Percentiles rank a stretch among this genome's conserved stretches.
phyloP scores from a whole-genome alignment of 2,329 filamentous ascomycete species.

The Xylaria sp. region DNA sequence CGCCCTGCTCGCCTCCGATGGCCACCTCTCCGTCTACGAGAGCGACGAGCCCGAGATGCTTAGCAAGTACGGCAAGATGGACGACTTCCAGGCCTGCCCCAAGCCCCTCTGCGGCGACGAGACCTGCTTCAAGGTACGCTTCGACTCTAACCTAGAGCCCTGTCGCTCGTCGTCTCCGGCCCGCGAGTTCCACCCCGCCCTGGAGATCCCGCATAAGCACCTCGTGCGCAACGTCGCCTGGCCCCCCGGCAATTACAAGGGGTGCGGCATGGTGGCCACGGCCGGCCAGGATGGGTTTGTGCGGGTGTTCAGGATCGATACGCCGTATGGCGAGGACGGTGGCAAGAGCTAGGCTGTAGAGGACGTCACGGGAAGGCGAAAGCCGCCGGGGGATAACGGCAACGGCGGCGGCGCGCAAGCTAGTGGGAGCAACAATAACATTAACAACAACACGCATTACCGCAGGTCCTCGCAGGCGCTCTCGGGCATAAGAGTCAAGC shows the following conservation, averaged over 20 bases:
- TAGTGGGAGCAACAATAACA: too few species aligned
- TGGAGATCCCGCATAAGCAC: slow-evolving; percentile 78
- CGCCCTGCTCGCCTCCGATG: slow-evolving; percentile 85
- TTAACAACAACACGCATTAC: too few species aligned
- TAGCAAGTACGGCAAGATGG: slow-evolving; percentile 78
- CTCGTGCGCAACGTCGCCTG: slow-evolving; percentile 90
- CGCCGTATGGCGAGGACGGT: slow-evolving; percentile 62
- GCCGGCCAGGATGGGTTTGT: slow-evolving; percentile 93
- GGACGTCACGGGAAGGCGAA: slow-evolving; percentile 15
- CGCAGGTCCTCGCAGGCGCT: slow-evolving; percentile 51
- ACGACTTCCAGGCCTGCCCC: slow-evolving; percentile 79
- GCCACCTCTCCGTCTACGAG: slow-evolving; percentile 82
- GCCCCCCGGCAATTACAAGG: slow-evolving; percentile 90
- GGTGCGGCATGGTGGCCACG: slow-evolving; percentile 90
- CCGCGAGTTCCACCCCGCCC: slow-evolving; percentile 87
- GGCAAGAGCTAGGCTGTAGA: slow-evolving; percentile 44
- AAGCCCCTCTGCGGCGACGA: slow-evolving; percentile 84
- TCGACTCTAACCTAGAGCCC: slow-evolving; percentile 87
- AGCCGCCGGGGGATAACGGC: too few species aligned
- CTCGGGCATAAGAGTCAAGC: slow-evolving; percentile 64
- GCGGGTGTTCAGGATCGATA: slow-evolving; percentile 85
- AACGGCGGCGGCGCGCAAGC: too few species aligned
- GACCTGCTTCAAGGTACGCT: slow-evolving; percentile 84
- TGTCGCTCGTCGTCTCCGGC: slow-evolving; percentile 85
- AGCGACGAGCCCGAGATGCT: slow-evolving; percentile 86